Evolutionary conservation across 306 rosid species (phyloP), one percentile per base, ranked within the genome.

Genomic region (Dalbergia cochinchinensis): DNA sequence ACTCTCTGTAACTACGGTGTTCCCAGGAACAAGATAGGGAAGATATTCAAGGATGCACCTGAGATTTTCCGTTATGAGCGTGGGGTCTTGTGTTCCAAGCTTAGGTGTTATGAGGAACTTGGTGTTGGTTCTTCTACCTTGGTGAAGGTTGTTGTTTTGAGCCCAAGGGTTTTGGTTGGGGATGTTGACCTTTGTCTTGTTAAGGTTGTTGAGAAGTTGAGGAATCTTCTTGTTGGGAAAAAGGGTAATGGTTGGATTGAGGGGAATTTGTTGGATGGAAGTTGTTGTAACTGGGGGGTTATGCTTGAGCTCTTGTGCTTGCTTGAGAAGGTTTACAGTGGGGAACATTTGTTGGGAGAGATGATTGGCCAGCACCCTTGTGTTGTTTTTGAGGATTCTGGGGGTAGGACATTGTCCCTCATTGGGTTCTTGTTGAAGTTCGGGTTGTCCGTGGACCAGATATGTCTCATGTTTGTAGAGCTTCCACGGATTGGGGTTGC

Each of bases 111-210:
- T 75, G 97, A 89, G 70, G 74, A 89, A 1, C 74, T 87, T 12
- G 93, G 93, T 35, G 75, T 92, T 71, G 13, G 71, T 31, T 67
- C 66, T 16, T 34, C 76, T 3, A 63, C 74, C 12, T 11, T 92
- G 7, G 60, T 77, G 31, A 81, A 77, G 55, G 78, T 84, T 59
- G 39, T 91, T 85, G 76, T 80, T 80, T 76, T 71, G 50, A 86
- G 87, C 39, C 97, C 98, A n/a, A 64, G 66, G 47, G 73, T 92
- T 76, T 88, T 94, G 91, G 68, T 87, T 82, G 94, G 94, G 34
- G 87, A 82, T 83, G 86, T 82, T 57, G 78, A 87, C 53, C 26
- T 53, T 22, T 80, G 78, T 11, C 84, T 91, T 79, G 74, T 89
- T 4, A 65, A 78, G 87, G 91, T 87, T 20, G 73, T 94, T 66